Percentiles rank a stretch among this genome's conserved stretches.
These are phyloP conservation scores for Penicillium cosmopolitanum DNA, from an alignment of 495 filamentous ascomycete species.

Conservation along the genomic window DNA sequence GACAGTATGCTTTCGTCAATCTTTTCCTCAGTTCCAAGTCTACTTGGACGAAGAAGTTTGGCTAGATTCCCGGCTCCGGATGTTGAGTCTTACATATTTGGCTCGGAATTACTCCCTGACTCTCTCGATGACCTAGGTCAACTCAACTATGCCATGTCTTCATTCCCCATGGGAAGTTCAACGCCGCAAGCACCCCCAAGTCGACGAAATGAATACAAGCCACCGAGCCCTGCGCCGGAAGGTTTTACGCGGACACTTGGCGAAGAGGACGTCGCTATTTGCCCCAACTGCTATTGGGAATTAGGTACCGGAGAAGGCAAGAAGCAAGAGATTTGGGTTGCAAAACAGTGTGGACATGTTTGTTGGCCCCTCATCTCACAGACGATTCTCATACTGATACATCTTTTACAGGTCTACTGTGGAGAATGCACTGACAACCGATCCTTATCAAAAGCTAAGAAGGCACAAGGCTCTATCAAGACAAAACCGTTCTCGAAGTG, in stretches of 20 bases:
- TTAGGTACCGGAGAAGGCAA: constrained; percentile 61
- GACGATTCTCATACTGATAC: constrained; percentile 1
- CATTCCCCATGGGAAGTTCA: constrained; percentile 29
- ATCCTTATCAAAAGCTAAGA: constrained; percentile 41
- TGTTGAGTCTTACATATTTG: background rate
- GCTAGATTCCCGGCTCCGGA: background rate
- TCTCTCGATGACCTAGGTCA: constrained; percentile 8
- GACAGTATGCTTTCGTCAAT: background rate
- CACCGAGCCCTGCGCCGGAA: constrained; percentile 57
- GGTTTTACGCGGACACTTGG: constrained; percentile 67
- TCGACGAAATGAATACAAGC: constrained; percentile 56
- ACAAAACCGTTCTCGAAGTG: constrained; percentile 54
- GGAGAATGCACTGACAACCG: constrained; percentile 65
- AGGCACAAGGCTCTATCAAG: constrained; percentile 20
- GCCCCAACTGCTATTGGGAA: constrained; percentile 73
- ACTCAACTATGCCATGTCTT: constrained; percentile 25
- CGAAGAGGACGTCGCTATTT: constrained; percentile 67
- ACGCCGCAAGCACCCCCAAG: constrained; percentile 18
- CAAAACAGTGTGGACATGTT: constrained; percentile 78
- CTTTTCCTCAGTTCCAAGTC: background rate
- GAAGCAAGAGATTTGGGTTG: constrained; percentile 73
- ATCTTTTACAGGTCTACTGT: constrained; percentile 65
- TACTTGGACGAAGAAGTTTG: background rate
- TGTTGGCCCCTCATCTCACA: constrained; percentile 31
- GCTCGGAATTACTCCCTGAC: background rate